These are phyloP conservation scores for Hibiscus trionum DNA, from an alignment of 345 rosid genomes.

Conservation along the genomic window DNA sequence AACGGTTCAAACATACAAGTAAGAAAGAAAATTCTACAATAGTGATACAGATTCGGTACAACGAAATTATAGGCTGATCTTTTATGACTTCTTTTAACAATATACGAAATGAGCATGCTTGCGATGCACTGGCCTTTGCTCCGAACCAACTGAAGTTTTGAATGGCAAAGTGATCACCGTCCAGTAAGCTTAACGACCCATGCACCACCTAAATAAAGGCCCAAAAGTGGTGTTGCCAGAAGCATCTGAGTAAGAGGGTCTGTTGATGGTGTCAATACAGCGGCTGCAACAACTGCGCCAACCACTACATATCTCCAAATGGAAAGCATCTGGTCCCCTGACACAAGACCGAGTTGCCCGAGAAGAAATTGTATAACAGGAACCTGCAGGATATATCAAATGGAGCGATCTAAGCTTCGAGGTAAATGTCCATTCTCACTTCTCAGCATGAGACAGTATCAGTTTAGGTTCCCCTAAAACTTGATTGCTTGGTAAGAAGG, in stretches of 20 bases:
- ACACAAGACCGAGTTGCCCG: conserved; percentile 82
- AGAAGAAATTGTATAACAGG: conserved; percentile 92
- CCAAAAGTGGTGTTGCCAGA: conserved; percentile 80
- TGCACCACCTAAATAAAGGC: conserved; percentile 92
- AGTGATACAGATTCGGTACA: neutral
- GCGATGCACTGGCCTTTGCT: neutral
- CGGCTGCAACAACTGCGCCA: conserved; percentile 90
- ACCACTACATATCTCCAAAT: conserved; percentile 96
- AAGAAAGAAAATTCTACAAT: neutral
- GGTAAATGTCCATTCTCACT: neutral
- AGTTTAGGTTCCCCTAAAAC: neutral
- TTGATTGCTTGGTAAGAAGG: neutral
- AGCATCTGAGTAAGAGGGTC: conserved; percentile 97
- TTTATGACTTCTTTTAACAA: neutral
- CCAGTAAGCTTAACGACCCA: conserved; percentile 86
- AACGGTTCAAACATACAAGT: no score
- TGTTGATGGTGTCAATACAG: conserved; percentile 89
- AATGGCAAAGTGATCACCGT: conserved; percentile 29
- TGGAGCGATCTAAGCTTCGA: neutral
- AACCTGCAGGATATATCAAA: conserved; percentile 40
- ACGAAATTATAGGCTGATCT: neutral
- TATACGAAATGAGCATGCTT: neutral
- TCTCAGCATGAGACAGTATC: neutral
- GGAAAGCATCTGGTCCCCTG: conserved; percentile 92
- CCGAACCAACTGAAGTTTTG: neutral